These are phyloP conservation scores for Penicillium sp. DNA, from an alignment of 2,329 filamentous ascomycete genomes.

Conservation along the genomic window DNA sequence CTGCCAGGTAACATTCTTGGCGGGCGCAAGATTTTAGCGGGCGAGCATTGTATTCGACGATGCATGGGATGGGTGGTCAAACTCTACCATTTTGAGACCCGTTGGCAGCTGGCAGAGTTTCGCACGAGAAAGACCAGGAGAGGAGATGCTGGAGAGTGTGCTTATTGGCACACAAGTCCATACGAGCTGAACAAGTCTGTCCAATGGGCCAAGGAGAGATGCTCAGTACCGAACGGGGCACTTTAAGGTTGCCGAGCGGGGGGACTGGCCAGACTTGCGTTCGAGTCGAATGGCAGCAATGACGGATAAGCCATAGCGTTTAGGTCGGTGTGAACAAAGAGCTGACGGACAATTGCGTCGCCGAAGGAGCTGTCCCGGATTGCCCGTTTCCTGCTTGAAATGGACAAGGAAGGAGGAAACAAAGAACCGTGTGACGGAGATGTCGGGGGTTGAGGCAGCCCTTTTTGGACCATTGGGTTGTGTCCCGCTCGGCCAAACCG, in stretches of 20 bases:
- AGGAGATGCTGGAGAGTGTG: background rate
- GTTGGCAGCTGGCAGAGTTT: conserved; percentile 4
- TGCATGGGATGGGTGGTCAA: background rate
- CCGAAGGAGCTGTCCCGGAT: background rate
- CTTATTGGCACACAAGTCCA: background rate
- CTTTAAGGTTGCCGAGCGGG: conserved; percentile 6
- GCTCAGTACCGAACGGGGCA: background rate
- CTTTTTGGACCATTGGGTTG: background rate
- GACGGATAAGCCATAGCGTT: background rate
- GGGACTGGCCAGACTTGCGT: background rate
- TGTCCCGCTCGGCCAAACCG: background rate
- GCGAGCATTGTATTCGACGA: background rate
- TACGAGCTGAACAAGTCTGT: background rate
- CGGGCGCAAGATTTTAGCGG: background rate
- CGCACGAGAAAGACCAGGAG: conserved; percentile 15
- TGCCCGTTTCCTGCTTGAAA: background rate
- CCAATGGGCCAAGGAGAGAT: background rate
- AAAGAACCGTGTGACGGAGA: background rate
- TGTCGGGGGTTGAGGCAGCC: background rate
- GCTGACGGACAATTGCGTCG: background rate
- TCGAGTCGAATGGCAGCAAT: background rate
- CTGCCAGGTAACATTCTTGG: background rate
- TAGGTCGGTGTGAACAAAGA: background rate
- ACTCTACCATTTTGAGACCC: background rate
- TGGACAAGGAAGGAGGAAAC: background rate